phyloP scores from a whole-genome alignment of 768 basidiomycete genomes.

The Mycena pura region DNA sequence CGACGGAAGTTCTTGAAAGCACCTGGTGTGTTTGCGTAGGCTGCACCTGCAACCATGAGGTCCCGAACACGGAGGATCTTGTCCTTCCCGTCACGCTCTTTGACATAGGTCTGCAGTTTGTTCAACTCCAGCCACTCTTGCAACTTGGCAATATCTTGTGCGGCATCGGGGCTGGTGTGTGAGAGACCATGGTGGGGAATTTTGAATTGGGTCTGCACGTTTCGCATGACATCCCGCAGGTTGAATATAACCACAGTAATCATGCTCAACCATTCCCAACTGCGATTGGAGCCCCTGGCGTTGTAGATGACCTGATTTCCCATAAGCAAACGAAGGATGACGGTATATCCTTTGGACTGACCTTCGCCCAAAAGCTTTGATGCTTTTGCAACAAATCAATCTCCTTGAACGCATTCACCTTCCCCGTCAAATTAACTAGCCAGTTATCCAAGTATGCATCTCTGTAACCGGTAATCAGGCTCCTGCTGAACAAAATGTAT shows the following conservation, averaged over 20 bases:
- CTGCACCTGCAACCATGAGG: constrained; percentile 17
- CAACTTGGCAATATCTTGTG: constrained; percentile 5
- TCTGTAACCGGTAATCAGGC: constrained; percentile 29
- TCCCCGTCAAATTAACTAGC: constrained; percentile 34
- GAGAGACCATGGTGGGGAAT: not conserved
- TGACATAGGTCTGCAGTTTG: constrained; percentile 17
- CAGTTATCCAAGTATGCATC: constrained; percentile 42
- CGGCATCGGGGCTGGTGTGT: not conserved
- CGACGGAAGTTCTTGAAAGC: constrained; percentile 18
- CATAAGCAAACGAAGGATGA: too few relatives aligned
- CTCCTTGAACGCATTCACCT: constrained; percentile 31
- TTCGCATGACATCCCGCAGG: constrained; percentile 13
- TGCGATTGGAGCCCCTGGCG: constrained; percentile 16
- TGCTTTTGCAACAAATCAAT: constrained; percentile 40
- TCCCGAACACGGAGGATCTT: constrained; percentile 14
- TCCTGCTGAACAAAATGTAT: not conserved
- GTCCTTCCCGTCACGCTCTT: constrained; percentile 7
- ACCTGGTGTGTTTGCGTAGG: constrained; percentile 17
- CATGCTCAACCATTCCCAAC: constrained; percentile 24
- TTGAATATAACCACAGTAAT: constrained; percentile 15
- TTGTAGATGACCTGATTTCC: constrained; percentile 24
- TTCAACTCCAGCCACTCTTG: constrained; percentile 16
- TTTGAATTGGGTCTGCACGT: not conserved
- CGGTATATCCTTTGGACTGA: too few relatives aligned
- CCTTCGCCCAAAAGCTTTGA: constrained; percentile 38